These are phyloP conservation scores for Botrytis sinoallii DNA, from an alignment of 2,329 filamentous ascomycete species.

Conservation along the genomic window DNA sequence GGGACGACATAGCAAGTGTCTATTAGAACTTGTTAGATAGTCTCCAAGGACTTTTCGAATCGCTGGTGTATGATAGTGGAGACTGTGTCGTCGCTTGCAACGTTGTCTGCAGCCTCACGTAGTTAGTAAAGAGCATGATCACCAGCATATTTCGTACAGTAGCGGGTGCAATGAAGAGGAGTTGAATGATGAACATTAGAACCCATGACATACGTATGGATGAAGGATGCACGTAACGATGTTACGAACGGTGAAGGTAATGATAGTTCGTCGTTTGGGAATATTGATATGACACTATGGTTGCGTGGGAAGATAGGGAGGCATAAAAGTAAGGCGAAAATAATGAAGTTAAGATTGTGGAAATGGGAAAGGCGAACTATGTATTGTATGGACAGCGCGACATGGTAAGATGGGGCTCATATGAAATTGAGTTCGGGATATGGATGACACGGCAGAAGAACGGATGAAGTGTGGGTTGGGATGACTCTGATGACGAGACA, in stretches of 20 bases:
- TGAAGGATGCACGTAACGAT: slow-evolving; percentile 1
- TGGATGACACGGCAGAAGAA: slow-evolving; percentile 21
- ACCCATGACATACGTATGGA: slow-evolving; percentile 20
- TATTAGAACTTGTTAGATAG: slow-evolving; percentile 20
- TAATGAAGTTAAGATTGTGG: slow-evolving; percentile 22
- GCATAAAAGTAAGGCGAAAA: slow-evolving; percentile 33
- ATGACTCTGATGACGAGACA: slow-evolving; percentile 11
- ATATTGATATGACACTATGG: slow-evolving; percentile 21
- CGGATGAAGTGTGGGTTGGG: slow-evolving; percentile 16
- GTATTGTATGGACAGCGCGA: slow-evolving; percentile 28
- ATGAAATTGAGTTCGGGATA: slow-evolving; percentile 20
- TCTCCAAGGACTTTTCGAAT: not conserved
- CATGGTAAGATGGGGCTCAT: slow-evolving; percentile 27
- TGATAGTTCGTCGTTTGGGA: slow-evolving; percentile 21
- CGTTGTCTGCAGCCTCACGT: slow-evolving; percentile 30
- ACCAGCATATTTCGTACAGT: slow-evolving; percentile 13
- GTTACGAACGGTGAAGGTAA: slow-evolving; percentile 20
- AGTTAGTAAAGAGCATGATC: slow-evolving; percentile 15
- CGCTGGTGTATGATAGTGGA: slow-evolving; percentile 19
- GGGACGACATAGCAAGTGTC: slow-evolving; percentile 28
- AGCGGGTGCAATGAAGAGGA: slow-evolving; percentile 1
- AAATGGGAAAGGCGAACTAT: slow-evolving; percentile 29
- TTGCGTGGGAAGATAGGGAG: slow-evolving; percentile 25
- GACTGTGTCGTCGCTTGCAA: slow-evolving; percentile 18
- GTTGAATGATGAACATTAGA: not conserved